These are phyloP conservation scores for Trichoderma reesei DNA, from an alignment of 495 filamentous ascomycete genomes.

Conservation along the genomic window DNA sequence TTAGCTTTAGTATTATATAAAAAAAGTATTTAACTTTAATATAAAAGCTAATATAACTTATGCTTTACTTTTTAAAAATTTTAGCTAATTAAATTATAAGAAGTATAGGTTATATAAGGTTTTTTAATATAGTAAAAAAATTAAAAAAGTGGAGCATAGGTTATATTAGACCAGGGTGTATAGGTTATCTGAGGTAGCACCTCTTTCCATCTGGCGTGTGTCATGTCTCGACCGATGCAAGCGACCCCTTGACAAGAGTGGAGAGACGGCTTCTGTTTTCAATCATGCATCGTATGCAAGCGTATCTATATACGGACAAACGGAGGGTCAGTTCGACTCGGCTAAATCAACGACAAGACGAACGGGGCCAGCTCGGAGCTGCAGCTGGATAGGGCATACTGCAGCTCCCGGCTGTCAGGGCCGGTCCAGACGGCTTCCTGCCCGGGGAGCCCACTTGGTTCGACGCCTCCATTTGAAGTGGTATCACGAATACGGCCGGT, in stretches of 20 bases:
- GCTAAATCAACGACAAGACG: not conserved
- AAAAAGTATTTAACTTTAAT: too few species aligned
- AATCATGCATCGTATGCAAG: not conserved
- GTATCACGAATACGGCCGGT: not conserved
- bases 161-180: too few species aligned
- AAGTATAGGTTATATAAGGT: too few species aligned
- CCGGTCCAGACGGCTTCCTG: not conserved
- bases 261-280: not conserved
- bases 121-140: too few species aligned
- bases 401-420: not conserved
- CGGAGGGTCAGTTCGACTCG: not conserved
- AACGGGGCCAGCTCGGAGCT: not conserved
- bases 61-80: too few species aligned
- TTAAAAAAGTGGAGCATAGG: too few species aligned
- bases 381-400: not conserved
- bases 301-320: too few species aligned
- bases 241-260: not conserved
- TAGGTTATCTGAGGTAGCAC: too few species aligned
- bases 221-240: not conserved
- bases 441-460: not conserved
- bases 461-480: not conserved
- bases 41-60: too few species aligned
- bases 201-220: conserved; percentile 1
- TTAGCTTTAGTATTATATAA: too few species aligned
- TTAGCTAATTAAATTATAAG: too few species aligned